Base-by-base conservation (phyloP, 2,329 filamentous ascomycete genomes). In the Hypomyces perniciosus region DNA sequence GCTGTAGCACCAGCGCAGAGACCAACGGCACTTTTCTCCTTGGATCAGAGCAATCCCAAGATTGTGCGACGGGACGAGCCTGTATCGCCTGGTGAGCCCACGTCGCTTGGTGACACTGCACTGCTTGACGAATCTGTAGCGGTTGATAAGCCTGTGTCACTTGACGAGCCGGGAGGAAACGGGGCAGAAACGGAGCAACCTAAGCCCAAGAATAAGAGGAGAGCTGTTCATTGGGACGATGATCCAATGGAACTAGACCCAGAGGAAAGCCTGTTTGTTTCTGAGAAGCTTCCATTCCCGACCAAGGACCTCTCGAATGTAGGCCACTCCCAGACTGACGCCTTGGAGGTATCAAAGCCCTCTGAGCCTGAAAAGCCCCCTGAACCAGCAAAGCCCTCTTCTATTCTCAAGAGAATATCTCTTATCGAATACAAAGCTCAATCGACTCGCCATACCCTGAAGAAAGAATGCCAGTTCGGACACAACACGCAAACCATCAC, bases 1-100 rank as follows among this genome's bases (percentile, higher is more conserved):
- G 48, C 56, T 8, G 54, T 54, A 26, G 68, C 63, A 2, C 67
- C 72, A 2, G 61, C 69, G 2, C 66, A 70, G 49, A 54, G 69
- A 34, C 65, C 66, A 4, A 51, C 51, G 4, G 44, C 46, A 5
- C 54, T 62, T 28, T 54, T 56, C 54, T 71, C 30, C 57, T 64
- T 73, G 9, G 61, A 64, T 4, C 62, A 26, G 5, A 38, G 37
- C 3, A 26, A 48, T 13, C 9, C 34, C 9, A 29, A 38, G 28
- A 10, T n/a, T 41, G 6, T 42, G 12, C 35, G 27, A 44, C 5
- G 35, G 5, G 29, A 38, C 13, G 33, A 51, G 13, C 27, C 47
- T 34, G 38, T 30, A 26, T 20, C 20, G 20, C 20, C 20, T 3
- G 20, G 20, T 20, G 20, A 20, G 20, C 20, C 20, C 20, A 20